Percentiles rank a stretch among this genome's conserved stretches.
phyloP scores from a whole-genome alignment of 345 rosid genomes.

The Triadica sebifera region DNA sequence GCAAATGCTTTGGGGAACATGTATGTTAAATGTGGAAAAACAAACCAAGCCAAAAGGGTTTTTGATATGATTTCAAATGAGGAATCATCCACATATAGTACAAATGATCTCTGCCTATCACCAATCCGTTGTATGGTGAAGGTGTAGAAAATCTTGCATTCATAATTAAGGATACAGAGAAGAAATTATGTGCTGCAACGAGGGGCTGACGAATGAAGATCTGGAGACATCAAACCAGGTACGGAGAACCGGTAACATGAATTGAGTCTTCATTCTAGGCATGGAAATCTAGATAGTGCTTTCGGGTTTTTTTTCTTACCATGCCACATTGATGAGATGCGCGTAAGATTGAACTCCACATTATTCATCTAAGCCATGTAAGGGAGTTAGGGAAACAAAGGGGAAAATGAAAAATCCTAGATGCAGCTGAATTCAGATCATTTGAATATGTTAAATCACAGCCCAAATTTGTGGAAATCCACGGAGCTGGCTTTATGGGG shows the following conservation, averaged over 20 bases:
- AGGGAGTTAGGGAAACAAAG: too few species aligned
- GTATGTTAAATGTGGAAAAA: slow-evolving; percentile 68
- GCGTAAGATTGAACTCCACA: too few species aligned
- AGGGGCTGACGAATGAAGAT: slow-evolving; percentile 43
- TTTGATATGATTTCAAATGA: slow-evolving; percentile 28
- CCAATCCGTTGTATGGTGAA: slow-evolving; percentile 38
- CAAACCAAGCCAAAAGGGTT: slow-evolving; percentile 41
- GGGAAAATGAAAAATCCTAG: too few species aligned
- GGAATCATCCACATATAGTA: slow-evolving; percentile 46
- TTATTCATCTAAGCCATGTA: too few species aligned
- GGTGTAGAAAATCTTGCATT: slow-evolving; percentile 39
- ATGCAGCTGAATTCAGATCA: too few species aligned
- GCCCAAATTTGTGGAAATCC: too few species aligned
- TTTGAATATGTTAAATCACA: too few species aligned
- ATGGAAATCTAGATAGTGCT: slow-evolving; percentile 43
- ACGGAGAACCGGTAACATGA: too few species aligned
- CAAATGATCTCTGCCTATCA: slow-evolving; percentile 44
- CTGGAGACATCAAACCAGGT: background rate
- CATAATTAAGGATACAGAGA: slow-evolving; percentile 30
- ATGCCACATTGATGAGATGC: too few species aligned
- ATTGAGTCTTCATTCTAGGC: slow-evolving; percentile 22
- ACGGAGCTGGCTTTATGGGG: too few species aligned
- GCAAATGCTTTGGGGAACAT: slow-evolving; percentile 59
- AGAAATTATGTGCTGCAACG: slow-evolving; percentile 43
- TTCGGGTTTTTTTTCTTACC: slow-evolving; percentile 22